Evolutionary conservation across 257 asterid species (phyloP), one percentile per base, ranked within the genome.

Genomic region (Capsicum rhomboideum): DNA sequence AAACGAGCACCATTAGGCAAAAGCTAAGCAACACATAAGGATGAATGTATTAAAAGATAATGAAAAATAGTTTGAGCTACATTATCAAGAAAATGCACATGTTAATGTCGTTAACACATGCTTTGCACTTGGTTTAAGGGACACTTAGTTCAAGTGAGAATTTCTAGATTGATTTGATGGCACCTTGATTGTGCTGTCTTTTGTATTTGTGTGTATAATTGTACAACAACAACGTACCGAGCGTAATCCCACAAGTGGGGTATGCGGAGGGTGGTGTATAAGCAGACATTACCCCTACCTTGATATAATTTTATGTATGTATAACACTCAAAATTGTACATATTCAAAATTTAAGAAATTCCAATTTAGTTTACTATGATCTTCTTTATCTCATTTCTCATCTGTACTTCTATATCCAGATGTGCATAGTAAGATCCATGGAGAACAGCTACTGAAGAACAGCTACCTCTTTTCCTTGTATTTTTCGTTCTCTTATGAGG

Each of bases 101-200:
- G 86, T 54, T 87, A 80, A 68, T 50, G 80, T 14, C 85, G 52
- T 78, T 42, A 64, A 82, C 90, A 88, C 80, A 78, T 85, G 86
- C 49, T 78, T 86, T 69, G 83, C 49, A 74, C 79, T 89, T 86
- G 87, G 88, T 50, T 34, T 72, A 79, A 63, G 83, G 84, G 71
- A 69, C 69, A 69, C 82, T 21, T 71, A 40, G 28, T 52, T 78
- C 54, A 78, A 75, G 42, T 44, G 8, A 44, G 37, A 44, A 12
- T 72, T n/a, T 69, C 31, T 69, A 10, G 31, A 20, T 69, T 40
- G 6, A 2, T 42, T 42, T n/a, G 79, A 72, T 72, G 79, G 56
- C 20, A 72, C 11, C 50, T 64, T 69, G 78, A n/a, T 69, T 20
- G 9, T 68, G 78, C 18, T 40, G 1, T 2, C 50, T 69, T 40